Evolutionary conservation across 805 yeast species (phyloP).

Genomic region (Teunomyces gatunensis): DNA sequence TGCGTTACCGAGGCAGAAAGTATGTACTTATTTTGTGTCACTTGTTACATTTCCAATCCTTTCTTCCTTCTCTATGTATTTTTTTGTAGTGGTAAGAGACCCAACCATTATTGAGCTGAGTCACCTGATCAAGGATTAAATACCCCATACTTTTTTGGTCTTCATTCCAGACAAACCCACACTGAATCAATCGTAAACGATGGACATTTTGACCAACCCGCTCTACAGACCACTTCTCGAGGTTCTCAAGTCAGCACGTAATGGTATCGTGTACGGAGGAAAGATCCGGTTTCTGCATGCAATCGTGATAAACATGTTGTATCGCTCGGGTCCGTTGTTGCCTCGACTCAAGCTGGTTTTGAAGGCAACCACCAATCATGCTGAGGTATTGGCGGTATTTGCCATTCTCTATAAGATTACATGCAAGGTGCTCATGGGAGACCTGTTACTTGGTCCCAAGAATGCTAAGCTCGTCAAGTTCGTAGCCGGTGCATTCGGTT

Average conservation of each 20-base stretch:
- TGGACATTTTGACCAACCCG: conserved; percentile 20
- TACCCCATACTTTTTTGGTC: conserved; percentile 1
- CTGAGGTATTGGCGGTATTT: conserved; percentile 52
- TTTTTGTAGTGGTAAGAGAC: neutral
- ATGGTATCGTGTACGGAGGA: conserved; percentile 61
- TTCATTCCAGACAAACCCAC: neutral
- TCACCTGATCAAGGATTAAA: neutral
- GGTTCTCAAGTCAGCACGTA: conserved; percentile 35
- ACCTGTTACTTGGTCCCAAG: conserved; percentile 32
- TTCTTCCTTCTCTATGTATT: too few species aligned
- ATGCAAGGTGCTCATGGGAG: conserved; percentile 28
- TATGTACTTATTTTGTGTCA: too few species aligned
- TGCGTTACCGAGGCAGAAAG: too few species aligned
- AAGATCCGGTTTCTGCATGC: conserved; percentile 63
- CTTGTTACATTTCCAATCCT: too few species aligned
- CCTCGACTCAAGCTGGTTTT: conserved; percentile 48
- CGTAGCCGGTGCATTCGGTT: conserved; percentile 39
- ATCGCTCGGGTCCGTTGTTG: conserved; percentile 47
- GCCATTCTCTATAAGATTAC: conserved; percentile 51
- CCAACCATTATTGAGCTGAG: neutral
- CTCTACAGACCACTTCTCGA: conserved; percentile 32
- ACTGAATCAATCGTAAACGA: neutral
- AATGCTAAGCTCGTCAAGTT: conserved; percentile 28
- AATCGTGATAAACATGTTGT: conserved; percentile 56
- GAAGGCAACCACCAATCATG: conserved; percentile 54